These are phyloP conservation scores for Alternaria metachromatica DNA, from an alignment of 2,329 filamentous ascomycete genomes.

Conservation along the genomic window DNA sequence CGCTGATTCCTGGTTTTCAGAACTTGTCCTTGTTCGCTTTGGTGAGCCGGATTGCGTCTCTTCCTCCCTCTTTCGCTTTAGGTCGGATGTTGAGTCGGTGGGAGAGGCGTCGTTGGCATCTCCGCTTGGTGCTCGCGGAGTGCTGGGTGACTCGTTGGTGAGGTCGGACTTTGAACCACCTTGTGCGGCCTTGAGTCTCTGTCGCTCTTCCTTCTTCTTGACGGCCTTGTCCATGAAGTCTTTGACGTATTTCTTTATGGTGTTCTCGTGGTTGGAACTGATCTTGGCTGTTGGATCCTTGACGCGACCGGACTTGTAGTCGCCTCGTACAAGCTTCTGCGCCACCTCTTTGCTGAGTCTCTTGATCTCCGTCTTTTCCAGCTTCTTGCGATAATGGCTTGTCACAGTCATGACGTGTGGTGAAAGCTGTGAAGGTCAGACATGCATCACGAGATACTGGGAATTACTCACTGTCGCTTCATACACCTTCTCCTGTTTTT, in stretches of 20 bases:
- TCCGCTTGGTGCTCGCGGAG: slow-evolving; percentile 17
- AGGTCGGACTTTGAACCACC: slow-evolving; percentile 39
- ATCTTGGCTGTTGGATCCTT: slow-evolving; percentile 76
- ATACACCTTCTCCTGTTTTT: slow-evolving; percentile 95
- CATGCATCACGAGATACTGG: not conserved
- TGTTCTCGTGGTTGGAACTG: slow-evolving; percentile 77
- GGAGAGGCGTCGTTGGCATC: slow-evolving; percentile 27
- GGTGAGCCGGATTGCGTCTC: slow-evolving; percentile 35
- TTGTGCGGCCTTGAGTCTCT: slow-evolving; percentile 63
- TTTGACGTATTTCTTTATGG: slow-evolving; percentile 82
- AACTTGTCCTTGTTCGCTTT: slow-evolving; percentile 41
- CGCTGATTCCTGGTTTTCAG: slow-evolving; percentile 49
- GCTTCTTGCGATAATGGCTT: slow-evolving; percentile 84
- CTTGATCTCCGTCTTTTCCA: slow-evolving; percentile 79
- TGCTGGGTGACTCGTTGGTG: slow-evolving; percentile 25
- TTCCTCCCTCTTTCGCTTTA: slow-evolving; percentile 50
- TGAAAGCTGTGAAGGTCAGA: slow-evolving; percentile 66
- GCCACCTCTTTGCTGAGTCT: slow-evolving; percentile 72
- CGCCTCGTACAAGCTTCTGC: slow-evolving; percentile 89
- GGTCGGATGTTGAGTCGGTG: slow-evolving; percentile 32
- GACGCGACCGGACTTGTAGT: slow-evolving; percentile 90
- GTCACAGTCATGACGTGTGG: slow-evolving; percentile 85
- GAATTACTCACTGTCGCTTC: slow-evolving; percentile 79
- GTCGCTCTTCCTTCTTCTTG: slow-evolving; percentile 66
- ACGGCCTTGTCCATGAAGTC: slow-evolving; percentile 89